A percentile compares a stretch with the other conserved stretches of the same genome.
Conservation (phyloP, 768 basidiomycete species). For the Pholiota molesta region DNA sequence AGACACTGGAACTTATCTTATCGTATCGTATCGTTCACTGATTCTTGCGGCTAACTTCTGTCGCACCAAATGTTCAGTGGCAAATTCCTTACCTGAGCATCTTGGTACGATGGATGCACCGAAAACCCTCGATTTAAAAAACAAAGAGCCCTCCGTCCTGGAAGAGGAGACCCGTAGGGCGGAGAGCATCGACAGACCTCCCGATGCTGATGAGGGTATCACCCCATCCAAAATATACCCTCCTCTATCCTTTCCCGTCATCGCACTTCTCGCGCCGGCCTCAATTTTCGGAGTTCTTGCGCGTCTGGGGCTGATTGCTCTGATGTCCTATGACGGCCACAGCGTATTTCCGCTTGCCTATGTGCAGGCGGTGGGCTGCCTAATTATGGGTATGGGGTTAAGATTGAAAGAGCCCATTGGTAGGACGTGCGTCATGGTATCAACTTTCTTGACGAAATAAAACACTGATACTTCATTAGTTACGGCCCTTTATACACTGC, state of each 20-base stretch:
- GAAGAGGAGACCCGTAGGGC: constrained; percentile 25
- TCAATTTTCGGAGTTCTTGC: constrained; percentile 88
- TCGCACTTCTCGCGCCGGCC: constrained; percentile 76
- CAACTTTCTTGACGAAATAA: background rate
- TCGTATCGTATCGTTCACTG: too few species aligned
- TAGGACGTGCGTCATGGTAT: constrained; percentile 59
- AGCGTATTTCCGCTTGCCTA: constrained; percentile 85
- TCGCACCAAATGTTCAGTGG: too few species aligned
- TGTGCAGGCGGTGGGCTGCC: constrained; percentile 85
- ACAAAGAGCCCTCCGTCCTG: background rate
- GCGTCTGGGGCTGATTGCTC: constrained; percentile 74
- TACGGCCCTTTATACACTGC: constrained; percentile 90
- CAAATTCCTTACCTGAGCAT: background rate
- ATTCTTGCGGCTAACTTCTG: too few species aligned
- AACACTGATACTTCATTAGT: constrained; percentile 41
- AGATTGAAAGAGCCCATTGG: constrained; percentile 74
- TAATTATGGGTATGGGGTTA: constrained; percentile 86
- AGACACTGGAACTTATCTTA: too few species aligned
- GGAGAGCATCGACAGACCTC: constrained; percentile 40
- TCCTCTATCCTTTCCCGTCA: constrained; percentile 64
- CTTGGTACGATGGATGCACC: background rate
- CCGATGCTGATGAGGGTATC: constrained; percentile 30
- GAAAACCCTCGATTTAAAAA: background rate
- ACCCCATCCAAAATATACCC: constrained; percentile 36
- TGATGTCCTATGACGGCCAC: constrained; percentile 73